Evolutionary conservation across 257 asterid species (phyloP).

Genomic region (Scutellaria minor): DNA sequence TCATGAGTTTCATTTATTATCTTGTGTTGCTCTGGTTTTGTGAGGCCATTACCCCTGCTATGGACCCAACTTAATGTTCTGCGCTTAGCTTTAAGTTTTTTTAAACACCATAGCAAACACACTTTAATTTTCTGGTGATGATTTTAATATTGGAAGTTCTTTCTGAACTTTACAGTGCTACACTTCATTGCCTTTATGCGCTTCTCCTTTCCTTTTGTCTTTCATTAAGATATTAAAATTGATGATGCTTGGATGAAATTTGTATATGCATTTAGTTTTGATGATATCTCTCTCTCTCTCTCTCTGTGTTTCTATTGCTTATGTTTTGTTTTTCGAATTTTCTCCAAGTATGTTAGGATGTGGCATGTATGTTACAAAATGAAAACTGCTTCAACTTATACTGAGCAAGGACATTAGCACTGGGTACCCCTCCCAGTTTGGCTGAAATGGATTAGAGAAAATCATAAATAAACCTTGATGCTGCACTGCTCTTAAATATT

Average conservation of each 20-base stretch:
- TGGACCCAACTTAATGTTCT: conserved; percentile 15
- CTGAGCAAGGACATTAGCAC: background rate
- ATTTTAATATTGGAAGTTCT: conserved; percentile 2
- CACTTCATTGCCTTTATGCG: background rate
- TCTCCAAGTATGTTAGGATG: background rate
- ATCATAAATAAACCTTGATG: conserved; percentile 13
- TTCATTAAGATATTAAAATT: background rate
- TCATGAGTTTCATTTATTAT: conserved; percentile 9
- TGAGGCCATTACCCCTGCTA: conserved; percentile 5
- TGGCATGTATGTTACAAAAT: background rate
- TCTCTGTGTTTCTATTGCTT: background rate
- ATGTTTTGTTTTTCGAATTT: background rate
- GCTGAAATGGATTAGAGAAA: background rate
- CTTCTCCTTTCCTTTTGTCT: background rate
- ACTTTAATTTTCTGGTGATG: background rate
- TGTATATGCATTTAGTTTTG: background rate
- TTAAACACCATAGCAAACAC: background rate
- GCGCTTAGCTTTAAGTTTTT: conserved; percentile 1
- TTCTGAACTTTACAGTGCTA: background rate
- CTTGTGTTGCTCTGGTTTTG: background rate
- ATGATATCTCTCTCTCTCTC: background rate
- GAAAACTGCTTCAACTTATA: conserved; percentile 17
- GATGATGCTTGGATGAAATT: background rate
- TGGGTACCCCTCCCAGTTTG: background rate
- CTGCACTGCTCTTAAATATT: conserved; percentile 8